Percentiles rank a stretch among this genome's conserved stretches.
phyloP scores from a whole-genome alignment of 2,329 filamentous ascomycete species.

The Fusarium mundagurra region DNA sequence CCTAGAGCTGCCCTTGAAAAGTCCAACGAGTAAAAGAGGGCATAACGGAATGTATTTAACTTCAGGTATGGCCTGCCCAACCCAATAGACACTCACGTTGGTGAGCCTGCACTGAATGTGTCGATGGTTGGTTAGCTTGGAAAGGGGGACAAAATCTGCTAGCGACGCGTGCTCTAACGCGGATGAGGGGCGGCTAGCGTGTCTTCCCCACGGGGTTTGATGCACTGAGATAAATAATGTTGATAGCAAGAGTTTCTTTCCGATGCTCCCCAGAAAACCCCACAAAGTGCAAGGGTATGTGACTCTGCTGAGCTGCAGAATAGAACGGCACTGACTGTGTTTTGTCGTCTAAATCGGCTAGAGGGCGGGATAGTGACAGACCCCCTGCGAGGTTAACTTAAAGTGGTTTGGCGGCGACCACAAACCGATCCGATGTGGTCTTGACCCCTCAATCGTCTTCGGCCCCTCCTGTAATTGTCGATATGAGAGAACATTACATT shows the following conservation, averaged over 20 bases:
- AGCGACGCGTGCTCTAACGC: background rate
- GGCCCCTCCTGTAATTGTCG: background rate
- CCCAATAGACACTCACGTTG: fast-evolving
- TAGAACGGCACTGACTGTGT: background rate
- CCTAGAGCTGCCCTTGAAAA: no score
- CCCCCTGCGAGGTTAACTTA: background rate
- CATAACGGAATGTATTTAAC: background rate
- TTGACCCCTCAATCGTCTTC: background rate
- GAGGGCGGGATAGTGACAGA: background rate
- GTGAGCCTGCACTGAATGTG: background rate
- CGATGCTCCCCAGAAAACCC: background rate
- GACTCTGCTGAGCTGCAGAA: background rate
- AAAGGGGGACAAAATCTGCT: background rate
- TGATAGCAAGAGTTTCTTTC: background rate
- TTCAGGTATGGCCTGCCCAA: no score
- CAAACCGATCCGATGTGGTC: background rate
- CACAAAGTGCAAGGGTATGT: background rate
- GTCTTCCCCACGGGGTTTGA: background rate
- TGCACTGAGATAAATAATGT: background rate
- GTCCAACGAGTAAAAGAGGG: fast-evolving
- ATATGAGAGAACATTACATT: background rate
- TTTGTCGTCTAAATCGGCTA: background rate
- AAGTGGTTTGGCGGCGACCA: background rate
- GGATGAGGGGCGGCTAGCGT: background rate
- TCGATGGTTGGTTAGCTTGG: background rate